Evolutionary conservation across 164 flowering plant species (phyloP), one percentile per base, ranked within the genome.

Genomic region (Litsea cubeba): DNA sequence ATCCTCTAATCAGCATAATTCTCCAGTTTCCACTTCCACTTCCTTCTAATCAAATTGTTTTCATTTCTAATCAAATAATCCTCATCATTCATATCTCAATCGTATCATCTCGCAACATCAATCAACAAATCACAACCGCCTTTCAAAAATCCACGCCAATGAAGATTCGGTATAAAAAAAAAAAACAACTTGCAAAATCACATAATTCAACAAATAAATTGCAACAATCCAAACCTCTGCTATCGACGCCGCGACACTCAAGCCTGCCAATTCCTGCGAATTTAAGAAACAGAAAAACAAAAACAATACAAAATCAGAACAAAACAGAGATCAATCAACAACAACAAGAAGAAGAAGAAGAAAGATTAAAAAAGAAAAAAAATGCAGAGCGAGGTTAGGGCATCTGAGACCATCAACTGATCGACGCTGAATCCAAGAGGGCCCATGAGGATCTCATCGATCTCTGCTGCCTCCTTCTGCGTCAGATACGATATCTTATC

Each of bases 391-490:
- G 40, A 3, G 25, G 12, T 17, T 28, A 22, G 23, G 24, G 15
- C 46, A 64, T 8, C 18, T 28, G 50, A 25, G 30, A 92, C 98
- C 98, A 93, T 93, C 65, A 95, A 78, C 81, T 95, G 97, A 87
- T 95, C 98, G 68, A 95, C 92, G 77, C 94, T 90, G 70, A 95
- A 95, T 24, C 97, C 97, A 67, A 93, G 90, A 63, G 97, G 90
- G 1, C 99, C 98, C 98, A 93, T 89, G 69, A 95, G 89, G 12
- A 78, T 84, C 80, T 95, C 95, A 77, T 93, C 97, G 63, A 95
- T 76, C 83, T 93, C 93, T 0, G 92, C 96, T 0, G 97, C 95
- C 62, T 93, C 92, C 57, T 78, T 80, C 86, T 89, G 96, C 63
- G 83, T 74, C 5, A 95, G 80, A 73, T 89, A 90, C 57, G 96